Evolutionary conservation across 1,139 yeast genomes (phyloP), one percentile per base, ranked within the genome.

Genomic region (Nakaseomyces nivariensis): DNA sequence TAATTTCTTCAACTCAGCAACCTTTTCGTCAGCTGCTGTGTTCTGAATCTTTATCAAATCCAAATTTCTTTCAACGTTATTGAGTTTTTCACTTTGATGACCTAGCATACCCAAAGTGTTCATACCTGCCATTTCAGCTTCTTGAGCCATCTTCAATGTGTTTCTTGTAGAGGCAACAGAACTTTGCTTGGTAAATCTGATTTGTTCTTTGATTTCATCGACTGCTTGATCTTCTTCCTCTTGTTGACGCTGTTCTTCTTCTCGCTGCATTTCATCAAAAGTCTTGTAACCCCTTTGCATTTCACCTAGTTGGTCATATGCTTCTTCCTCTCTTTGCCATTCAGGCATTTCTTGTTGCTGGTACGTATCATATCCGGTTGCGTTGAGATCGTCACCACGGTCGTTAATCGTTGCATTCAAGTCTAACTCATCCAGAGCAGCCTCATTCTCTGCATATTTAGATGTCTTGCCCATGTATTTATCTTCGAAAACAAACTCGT

Each of bases 101-200:
- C 97, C 97, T 50, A 92, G 75, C 81, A 88, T 82, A 29, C 97
- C 97, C 58, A 90, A 71, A 0, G 97, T 85, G 64, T 90, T 88
- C 49, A 88, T 77, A 27, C 96, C 98, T 7, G 90, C 79, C 49
- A 85, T 85, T 66, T 90, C 97, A 0, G 97, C 97, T 59, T 88
- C 94, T 56, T 85, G 85, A 1, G 96, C 95, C 81, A 87, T 81
- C 58, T 85, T 77, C 53, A 92, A 71, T 0, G 96, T 89, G 59
- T 89, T 89, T 60, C 95, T 76, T 0, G 97, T 85, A 47, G 89
- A 81, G 8, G 87, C 83, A 17, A 89, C 81, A 1, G 96, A 84
- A 60, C 88, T 94, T 60, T 88, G 94, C 66, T 90, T 90, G 45
- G 88, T 82, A 63, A 85, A 89, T 53, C 88, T 74, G 55, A 87